Base-by-base conservation (phyloP, 2,329 filamentous ascomycete genomes). In the Plectosphaerella cucumerina region DNA sequence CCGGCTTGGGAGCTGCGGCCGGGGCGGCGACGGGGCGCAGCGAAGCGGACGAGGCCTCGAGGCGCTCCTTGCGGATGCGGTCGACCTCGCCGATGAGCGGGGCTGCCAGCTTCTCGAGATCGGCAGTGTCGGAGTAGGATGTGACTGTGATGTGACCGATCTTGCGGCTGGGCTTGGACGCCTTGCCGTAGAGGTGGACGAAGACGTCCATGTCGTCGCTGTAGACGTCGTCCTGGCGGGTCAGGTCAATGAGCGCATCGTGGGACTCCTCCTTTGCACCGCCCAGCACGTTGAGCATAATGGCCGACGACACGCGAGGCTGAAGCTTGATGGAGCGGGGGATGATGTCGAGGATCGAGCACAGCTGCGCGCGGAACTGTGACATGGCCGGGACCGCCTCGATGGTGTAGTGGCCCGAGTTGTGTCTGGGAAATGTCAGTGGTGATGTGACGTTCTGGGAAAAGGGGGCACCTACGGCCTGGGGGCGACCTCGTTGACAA, bases 341-440 rank as follows among this genome's bases (percentile, higher is more conserved):
- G 18, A 86, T 75, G 54, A 74, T 69, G 51, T 76, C 89, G 35
- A 96, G 80, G 55, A 99, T 93, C 2, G 93, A 85, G 53, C 86
- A 83, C 10, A 97, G 81, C 65, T 99, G 92, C 2, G 90, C 88
- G 66, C 94, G 90, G 70, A 90, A 99, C 69, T 99, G 94, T 1
- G 91, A 96, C 72, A 86, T 78, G 53, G 93, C 82, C 0, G 86
- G 85, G 46, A 94, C 90, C 4, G 90, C 89, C 72, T 99, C 93
- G 57, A 97, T 97, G 3, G 89, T 96, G 70, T 92, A 93, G 70
- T 97, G 94, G 1, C 94, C 94, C 0, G 90, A 95, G 73, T 97
- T 97, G 71, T 97, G 92, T 23, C 52, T 54, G 50, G 54, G 46
- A 55, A 17, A 3, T 42, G 39, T 42, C n/a, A 42, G 39, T n/a